Conservation (phyloP, 345 rosid species). For the Hirschfeldia incana region DNA sequence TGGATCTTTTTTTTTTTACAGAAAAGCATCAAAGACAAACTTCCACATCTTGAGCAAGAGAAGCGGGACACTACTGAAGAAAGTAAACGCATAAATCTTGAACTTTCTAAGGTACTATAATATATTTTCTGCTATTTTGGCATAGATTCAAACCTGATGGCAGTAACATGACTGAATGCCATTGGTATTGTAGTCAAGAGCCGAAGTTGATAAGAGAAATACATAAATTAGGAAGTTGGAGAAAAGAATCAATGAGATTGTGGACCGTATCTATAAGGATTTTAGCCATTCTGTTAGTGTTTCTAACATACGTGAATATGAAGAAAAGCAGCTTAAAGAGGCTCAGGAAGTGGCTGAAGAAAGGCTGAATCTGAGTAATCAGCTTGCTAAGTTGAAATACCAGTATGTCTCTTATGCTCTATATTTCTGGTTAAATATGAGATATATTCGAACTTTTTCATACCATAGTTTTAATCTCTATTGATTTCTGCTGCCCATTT, state of each 20-base stretch:
- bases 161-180: conserved; percentile 13
- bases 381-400: conserved; percentile 89
- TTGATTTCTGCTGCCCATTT: neutral
- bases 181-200: conserved; percentile 57
- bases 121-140: conserved; percentile 9
- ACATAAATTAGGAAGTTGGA: conserved; percentile 67
- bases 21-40: conserved; percentile 87
- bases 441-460: neutral
- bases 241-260: conserved; percentile 84
- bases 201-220: conserved; percentile 60
- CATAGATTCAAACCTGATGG: conserved; percentile 10
- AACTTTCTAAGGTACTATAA: conserved; percentile 60
- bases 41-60: conserved; percentile 68
- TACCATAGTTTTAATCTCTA: conserved; percentile 2
- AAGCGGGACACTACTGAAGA: conserved; percentile 61
- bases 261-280: conserved; percentile 69
- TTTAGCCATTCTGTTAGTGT: conserved; percentile 85
- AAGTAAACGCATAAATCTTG: conserved; percentile 64
- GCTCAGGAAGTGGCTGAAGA: conserved; percentile 86
- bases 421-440: conserved; percentile 15
- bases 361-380: conserved; percentile 84
- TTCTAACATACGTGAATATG: conserved; percentile 90
- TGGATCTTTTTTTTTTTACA: conserved; percentile 42
- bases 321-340: conserved; percentile 91
- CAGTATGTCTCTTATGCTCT: conserved; percentile 66